Evolutionary conservation across 1,139 yeast genomes (phyloP), one percentile per base, ranked within the genome.

Genomic region (Geotrichum siamense): DNA sequence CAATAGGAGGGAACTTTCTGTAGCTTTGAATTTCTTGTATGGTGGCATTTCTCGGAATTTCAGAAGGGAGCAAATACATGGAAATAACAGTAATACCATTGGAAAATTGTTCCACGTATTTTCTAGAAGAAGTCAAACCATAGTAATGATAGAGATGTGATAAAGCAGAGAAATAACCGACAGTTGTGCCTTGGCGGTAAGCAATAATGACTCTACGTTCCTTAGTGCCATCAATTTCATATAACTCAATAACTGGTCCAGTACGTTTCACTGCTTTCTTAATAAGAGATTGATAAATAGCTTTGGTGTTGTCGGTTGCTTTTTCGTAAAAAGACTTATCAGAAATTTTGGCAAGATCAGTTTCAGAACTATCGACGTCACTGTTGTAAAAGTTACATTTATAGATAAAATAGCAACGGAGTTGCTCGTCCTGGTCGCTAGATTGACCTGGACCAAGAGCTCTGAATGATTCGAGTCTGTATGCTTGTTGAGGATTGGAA

Each of bases 191-290:
- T 62, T 83, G 91, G 59, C 81, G 81, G 69, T 77, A 89, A 44
- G 95, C 98, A 60, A 91, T 83, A 42, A 91, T 78, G 51, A 91
- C 79, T 61, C 97, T 75, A 59, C 84, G 81, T 59, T 89, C 96
- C 48, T 75, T 74, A 13, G 82, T 71, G 53, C 82, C 82, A 53
- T 84, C 89, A 45, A 85, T 73, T 46, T 91, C 82, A 59, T 80
- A 82, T 60, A 86, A 84, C 65, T 82, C 89, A 60, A 91, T 86
- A 26, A 87, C 94, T 16, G 98, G 97, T 47, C 97, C 97, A 46
- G 89, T 82, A 53, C 91, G 79, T 48, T 69, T 69, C 43, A 75
- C 71, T n/a, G 81, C 91, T 57, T 80, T 76, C 42, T 71, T 65
- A 61, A 89, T 79, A 51, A 91, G 74, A 43, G 78, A 78, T 47